A percentile compares a stretch with the other conserved stretches of the same genome.
These are phyloP conservation scores for Aspergillus sojae DNA, from an alignment of 2,329 filamentous ascomycete genomes.

Conservation along the genomic window DNA sequence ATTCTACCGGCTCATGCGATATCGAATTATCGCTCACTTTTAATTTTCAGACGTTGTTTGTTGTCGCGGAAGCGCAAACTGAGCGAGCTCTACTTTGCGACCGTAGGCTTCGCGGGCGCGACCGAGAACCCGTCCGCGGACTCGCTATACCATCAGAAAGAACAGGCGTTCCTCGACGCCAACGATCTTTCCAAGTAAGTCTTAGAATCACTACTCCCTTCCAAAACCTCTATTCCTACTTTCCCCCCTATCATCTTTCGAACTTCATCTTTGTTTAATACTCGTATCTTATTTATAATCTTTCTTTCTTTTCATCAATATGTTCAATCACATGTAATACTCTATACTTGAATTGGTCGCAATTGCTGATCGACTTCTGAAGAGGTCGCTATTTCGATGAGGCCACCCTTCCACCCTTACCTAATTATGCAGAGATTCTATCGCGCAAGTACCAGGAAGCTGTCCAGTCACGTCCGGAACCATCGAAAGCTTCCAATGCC, in stretches of 20 bases:
- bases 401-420: constrained; percentile 51
- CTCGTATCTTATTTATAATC: background rate
- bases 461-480: constrained; percentile 36
- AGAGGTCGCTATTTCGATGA: constrained; percentile 63
- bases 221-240: background rate
- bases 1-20: constrained; percentile 19
- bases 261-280: constrained; percentile 2
- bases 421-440: constrained; percentile 33
- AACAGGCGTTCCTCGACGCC: constrained; percentile 58
- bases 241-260: background rate
- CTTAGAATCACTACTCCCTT: constrained; percentile 14
- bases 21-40: constrained; percentile 39
- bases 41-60: constrained; percentile 57
- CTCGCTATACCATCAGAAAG: constrained; percentile 52
- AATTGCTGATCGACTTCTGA: constrained; percentile 17
- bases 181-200: constrained; percentile 62
- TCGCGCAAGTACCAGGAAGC: constrained; percentile 36
- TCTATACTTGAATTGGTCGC: constrained; percentile 5
- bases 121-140: constrained; percentile 60
- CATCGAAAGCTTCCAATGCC: constrained; percentile 33
- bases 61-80: constrained; percentile 88
- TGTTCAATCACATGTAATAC: background rate
- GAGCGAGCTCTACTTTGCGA: constrained; percentile 82
- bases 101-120: constrained; percentile 57
- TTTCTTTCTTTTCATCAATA: background rate